phyloP scores from a whole-genome alignment of 257 asterid species.

The Paulownia fortunei region DNA sequence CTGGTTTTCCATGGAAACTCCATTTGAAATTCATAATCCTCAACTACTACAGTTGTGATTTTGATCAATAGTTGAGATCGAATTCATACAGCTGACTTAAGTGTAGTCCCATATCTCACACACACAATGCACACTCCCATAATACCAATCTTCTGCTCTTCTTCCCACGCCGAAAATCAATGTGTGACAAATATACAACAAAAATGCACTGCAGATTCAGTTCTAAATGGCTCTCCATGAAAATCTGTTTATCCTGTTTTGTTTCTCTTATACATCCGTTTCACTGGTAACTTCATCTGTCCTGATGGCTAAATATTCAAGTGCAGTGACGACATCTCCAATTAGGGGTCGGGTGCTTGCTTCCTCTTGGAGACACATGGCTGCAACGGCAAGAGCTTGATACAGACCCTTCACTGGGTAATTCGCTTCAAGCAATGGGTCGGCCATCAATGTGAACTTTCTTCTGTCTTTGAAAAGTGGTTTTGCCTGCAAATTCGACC shows the following conservation, averaged over 20 bases:
- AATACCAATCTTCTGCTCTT: neutral
- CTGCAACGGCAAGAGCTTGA: constrained; percentile 60
- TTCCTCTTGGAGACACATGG: constrained; percentile 64
- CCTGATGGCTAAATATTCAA: constrained; percentile 45
- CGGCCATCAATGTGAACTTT: constrained; percentile 54
- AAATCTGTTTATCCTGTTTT: neutral
- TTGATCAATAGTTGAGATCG: neutral
- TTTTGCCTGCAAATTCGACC: constrained; percentile 43
- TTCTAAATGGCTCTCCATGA: neutral
- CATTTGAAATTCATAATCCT: constrained; percentile 13
- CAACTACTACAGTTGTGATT: neutral
- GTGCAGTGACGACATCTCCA: constrained; percentile 64
- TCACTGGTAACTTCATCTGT: constrained; percentile 32
- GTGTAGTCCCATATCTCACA: neutral
- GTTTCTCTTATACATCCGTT: constrained; percentile 18
- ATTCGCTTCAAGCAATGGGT: constrained; percentile 58
- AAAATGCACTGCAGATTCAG: neutral
- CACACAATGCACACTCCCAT: neutral
- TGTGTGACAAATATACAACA: neutral
- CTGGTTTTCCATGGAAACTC: neutral
- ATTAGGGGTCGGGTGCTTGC: constrained; percentile 60
- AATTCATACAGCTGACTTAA: neutral
- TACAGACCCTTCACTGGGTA: constrained; percentile 55
- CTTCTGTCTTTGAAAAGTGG: constrained; percentile 57
- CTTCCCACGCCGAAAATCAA: too few relatives aligned